Conservation (phyloP, 805 yeast genomes). For the Wickerhamiella dianesei region DNA sequence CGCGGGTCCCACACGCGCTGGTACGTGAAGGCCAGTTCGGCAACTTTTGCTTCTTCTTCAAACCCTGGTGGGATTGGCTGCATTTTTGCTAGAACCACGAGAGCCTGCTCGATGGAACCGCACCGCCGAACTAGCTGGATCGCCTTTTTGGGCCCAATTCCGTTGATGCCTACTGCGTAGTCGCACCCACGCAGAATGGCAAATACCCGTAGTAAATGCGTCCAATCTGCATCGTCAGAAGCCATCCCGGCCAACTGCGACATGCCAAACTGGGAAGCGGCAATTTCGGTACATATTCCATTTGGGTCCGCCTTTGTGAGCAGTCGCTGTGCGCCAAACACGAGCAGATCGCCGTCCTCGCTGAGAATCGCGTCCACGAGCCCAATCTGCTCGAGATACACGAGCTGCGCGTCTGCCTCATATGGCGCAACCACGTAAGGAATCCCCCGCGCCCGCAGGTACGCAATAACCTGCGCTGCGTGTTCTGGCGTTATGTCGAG, state of each 20-base stretch:
- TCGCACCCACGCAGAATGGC: constrained; percentile 96
- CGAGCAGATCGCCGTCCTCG: constrained; percentile 85
- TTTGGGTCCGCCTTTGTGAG: constrained; percentile 68
- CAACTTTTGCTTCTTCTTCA: constrained; percentile 45
- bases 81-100: constrained; percentile 44
- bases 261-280: constrained; percentile 38
- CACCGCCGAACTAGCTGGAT: constrained; percentile 42
- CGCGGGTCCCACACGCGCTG: constrained; percentile 77
- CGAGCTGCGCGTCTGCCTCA: constrained; percentile 97
- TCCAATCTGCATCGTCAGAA: neutral
- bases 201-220: constrained; percentile 38
- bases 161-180: constrained; percentile 74
- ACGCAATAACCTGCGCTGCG: constrained; percentile 69
- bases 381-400: constrained; percentile 63
- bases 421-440: constrained; percentile 88
- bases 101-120: constrained; percentile 39
- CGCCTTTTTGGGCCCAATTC: constrained; percentile 71
- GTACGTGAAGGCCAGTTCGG: constrained; percentile 65
- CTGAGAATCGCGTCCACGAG: constrained; percentile 74
- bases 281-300: constrained; percentile 57
- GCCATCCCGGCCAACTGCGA: constrained; percentile 1
- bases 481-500: constrained; percentile 77
- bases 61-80: constrained; percentile 51
- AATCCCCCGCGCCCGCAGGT: constrained; percentile 41
- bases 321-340: constrained; percentile 69